A percentile compares a stretch with the other conserved stretches of the same genome.
Evolutionary conservation across 257 asterid genomes (phyloP).

Genomic region (Ocimum tenuiflorum): DNA sequence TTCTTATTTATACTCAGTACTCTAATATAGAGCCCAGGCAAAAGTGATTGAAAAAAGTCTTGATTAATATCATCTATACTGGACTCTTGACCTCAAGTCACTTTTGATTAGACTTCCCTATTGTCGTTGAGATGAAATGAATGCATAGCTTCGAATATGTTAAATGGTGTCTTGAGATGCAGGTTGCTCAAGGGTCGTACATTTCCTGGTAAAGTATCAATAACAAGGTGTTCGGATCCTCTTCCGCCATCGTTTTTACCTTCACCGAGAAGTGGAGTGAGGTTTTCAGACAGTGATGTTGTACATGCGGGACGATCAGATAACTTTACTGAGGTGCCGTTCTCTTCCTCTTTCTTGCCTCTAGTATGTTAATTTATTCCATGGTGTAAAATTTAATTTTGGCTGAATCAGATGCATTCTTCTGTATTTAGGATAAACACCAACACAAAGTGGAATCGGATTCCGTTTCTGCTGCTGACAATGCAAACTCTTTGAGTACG

Average conservation of each 20-base stretch:
- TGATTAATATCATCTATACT: not conserved
- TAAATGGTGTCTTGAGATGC: conserved; percentile 14
- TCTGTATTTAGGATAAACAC: conserved; percentile 45
- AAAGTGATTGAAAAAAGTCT: not conserved
- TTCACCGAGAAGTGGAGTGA: conserved; percentile 49
- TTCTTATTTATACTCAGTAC: no score
- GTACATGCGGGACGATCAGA: conserved; percentile 40
- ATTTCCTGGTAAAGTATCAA: conserved; percentile 87
- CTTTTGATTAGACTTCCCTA: not conserved
- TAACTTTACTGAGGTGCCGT: conserved; percentile 47
- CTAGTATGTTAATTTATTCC: not conserved
- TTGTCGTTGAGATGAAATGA: not conserved
- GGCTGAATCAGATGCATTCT: not conserved
- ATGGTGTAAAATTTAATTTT: not conserved
- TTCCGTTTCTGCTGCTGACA: conserved; percentile 43
- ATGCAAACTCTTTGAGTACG: conserved; percentile 29
- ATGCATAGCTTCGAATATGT: not conserved
- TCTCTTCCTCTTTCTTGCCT: not conserved
- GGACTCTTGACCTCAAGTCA: not conserved
- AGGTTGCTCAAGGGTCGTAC: conserved; percentile 93
- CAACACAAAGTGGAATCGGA: conserved; percentile 37
- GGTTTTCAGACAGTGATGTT: conserved; percentile 39
- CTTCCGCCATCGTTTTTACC: conserved; percentile 40
- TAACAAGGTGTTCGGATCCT: conserved; percentile 63
- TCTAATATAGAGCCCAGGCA: not conserved